These are phyloP conservation scores for Fonsecaea nubica DNA, from an alignment of 2,329 filamentous ascomycete genomes.

Conservation along the genomic window DNA sequence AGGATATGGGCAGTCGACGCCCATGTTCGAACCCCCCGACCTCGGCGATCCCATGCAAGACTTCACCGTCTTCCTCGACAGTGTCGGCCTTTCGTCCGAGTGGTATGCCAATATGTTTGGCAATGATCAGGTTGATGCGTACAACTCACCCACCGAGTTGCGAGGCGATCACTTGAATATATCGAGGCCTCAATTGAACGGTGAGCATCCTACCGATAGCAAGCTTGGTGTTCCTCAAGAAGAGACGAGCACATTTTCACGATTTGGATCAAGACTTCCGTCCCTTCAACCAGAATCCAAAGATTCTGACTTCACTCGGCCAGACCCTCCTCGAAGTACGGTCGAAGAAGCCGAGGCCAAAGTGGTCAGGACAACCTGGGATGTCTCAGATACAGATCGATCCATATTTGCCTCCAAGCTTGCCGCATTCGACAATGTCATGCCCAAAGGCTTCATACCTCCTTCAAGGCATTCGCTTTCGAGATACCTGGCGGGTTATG, in stretches of 20 bases:
- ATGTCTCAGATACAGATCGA: constrained; percentile 55
- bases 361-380: constrained; percentile 53
- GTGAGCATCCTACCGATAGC: constrained; percentile 49
- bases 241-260: constrained; percentile 52
- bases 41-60: constrained; percentile 57
- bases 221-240: constrained; percentile 49
- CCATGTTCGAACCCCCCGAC: constrained; percentile 54
- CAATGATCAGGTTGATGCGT: constrained; percentile 45
- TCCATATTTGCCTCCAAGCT: constrained; percentile 54
- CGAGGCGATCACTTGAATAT: constrained; percentile 44
- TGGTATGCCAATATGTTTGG: constrained; percentile 57
- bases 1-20: constrained; percentile 37
- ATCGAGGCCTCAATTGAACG: constrained; percentile 48
- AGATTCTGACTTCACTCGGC: constrained; percentile 47
- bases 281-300: constrained; percentile 56
- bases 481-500: constrained; percentile 59
- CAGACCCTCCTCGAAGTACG: constrained; percentile 47
- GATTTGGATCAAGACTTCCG: constrained; percentile 56
- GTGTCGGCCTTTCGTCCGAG: constrained; percentile 57
- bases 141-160: constrained; percentile 48
- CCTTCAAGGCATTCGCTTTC: constrained; percentile 57
- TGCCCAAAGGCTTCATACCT: constrained; percentile 56
- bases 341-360: constrained; percentile 47
- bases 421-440: constrained; percentile 54
- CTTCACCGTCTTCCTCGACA: constrained; percentile 57